Evolutionary conservation across 192 early-diverging fungal species (phyloP).

Genomic region (Backusella macrospora): DNA sequence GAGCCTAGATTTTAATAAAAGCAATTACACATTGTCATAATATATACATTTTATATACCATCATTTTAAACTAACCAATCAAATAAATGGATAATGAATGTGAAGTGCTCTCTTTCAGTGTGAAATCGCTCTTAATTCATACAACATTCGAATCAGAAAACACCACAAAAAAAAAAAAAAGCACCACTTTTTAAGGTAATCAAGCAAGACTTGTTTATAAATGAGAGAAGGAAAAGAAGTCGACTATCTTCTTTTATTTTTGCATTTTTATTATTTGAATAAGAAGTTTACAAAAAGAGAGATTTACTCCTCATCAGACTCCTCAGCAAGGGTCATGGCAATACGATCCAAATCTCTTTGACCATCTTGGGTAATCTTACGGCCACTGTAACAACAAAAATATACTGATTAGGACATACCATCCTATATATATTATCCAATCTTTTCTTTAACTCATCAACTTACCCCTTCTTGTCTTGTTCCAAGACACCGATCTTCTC

Average conservation of each 20-base stretch:
- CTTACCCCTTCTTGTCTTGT: conserved; percentile 82
- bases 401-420: not conserved
- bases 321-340: conserved; percentile 54
- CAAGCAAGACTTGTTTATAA: not conserved
- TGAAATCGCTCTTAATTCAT: not conserved
- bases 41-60: not conserved
- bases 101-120: not conserved
- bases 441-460: not conserved
- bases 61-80: no score
- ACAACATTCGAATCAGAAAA: not conserved
- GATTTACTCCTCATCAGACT: conserved; percentile 41
- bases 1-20: no score
- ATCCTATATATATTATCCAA: not conserved
- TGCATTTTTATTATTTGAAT: conserved; percentile 6
- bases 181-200: no score
- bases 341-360: conserved; percentile 99
- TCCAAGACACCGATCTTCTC: conserved; percentile 99
- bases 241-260: conserved; percentile 5
- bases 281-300: conserved; percentile 4
- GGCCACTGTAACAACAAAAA: conserved; percentile 65
- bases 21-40: no score
- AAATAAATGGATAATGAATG: no score
- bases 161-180: not conserved
- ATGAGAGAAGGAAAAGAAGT: conserved; percentile 10
- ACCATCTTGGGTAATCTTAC: conserved; percentile 92